These are phyloP conservation scores for Boletus pseudopeckii DNA, from an alignment of 768 basidiomycete genomes.

Conservation along the genomic window DNA sequence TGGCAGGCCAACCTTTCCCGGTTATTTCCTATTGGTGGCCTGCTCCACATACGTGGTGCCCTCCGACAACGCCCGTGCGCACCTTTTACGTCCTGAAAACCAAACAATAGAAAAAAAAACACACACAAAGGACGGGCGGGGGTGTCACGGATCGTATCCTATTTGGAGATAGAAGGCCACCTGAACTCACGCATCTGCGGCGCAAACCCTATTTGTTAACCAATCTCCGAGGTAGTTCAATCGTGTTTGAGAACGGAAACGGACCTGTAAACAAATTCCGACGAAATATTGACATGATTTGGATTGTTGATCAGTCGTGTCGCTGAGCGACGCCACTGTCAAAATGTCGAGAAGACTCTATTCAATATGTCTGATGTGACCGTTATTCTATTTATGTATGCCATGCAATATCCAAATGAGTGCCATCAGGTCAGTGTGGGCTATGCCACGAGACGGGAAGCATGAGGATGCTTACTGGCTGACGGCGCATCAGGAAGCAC, in stretches of 20 bases:
- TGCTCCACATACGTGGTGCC: background rate
- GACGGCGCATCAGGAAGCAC: conserved; percentile 22
- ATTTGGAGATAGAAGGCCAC: conserved; percentile 24
- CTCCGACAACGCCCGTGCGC: conserved; percentile 1
- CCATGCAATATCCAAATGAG: conserved; percentile 10
- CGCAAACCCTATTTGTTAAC: conserved; percentile 19
- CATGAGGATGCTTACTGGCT: background rate
- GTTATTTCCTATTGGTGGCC: conserved; percentile 6
- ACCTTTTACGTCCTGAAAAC: conserved; percentile 25
- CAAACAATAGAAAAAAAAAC: background rate
- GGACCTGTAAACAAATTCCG: conserved; percentile 21
- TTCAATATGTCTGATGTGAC: conserved; percentile 8
- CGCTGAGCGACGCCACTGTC: conserved; percentile 26
- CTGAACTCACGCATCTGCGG: conserved; percentile 15
- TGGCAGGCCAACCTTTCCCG: background rate
- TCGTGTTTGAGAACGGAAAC: conserved; percentile 17
- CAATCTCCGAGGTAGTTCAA: conserved; percentile 26
- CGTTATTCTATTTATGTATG: conserved; percentile 16
- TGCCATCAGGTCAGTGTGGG: conserved; percentile 11
- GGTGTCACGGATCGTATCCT: conserved; percentile 12
- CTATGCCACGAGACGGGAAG: conserved; percentile 15
- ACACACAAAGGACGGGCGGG: conserved; percentile 1
- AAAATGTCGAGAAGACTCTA: conserved; percentile 9
- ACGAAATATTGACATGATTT: conserved; percentile 14
- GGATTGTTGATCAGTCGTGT: conserved; percentile 14